Base-by-base conservation (phyloP, 2,329 filamentous ascomycete genomes). In the Alternaria sp. region DNA sequence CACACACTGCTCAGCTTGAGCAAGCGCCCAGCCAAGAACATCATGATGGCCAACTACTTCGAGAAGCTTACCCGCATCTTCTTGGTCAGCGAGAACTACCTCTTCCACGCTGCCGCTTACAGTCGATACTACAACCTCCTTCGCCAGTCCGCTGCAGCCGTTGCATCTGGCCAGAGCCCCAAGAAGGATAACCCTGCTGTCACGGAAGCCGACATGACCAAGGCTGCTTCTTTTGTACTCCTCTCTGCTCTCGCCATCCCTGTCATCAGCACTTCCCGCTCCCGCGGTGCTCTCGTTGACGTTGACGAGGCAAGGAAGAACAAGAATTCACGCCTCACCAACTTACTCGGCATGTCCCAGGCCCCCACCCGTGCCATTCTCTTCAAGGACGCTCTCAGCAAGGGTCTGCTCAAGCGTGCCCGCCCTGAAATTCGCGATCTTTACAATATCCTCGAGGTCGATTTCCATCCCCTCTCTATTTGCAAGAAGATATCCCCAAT, bases 1-100 rank as follows among this genome's bases (percentile, higher is more conserved):
- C 96, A 99, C 85, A 98, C 94, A 55, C 89, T 99, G 59, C 89
- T 99, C 72, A 98, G 91, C 85, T 88, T 98, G 73, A 98, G 95
- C 90, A 98, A 98, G 88, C 92, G 96, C 59, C 94, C 94, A 43
- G 91, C 96, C 58, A 98, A 98, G 90, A 97, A 97, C 81, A 87
- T 97, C 79, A 98, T 99, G 96, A 99, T 99, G 96, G 96, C 96
- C 83, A 99, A 98, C 86, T 99, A 99, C 87, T 99, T 98, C 83
- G 96, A 99, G 87, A 98, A 98, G 85, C 90, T 99, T 62, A 97
- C 96, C 44, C 90, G 94, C 69, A 99, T 99, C 81, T 99, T 99
- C 87, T 89, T 99, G 67, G 96, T 98, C 71, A 97, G 95, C 81
- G 96, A 98, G 84, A 99, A 99, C 86, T 98, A 98, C 81, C 90